Evolutionary conservation across 352 stramenopile species (phyloP).

Genomic region (Albugo candida): DNA sequence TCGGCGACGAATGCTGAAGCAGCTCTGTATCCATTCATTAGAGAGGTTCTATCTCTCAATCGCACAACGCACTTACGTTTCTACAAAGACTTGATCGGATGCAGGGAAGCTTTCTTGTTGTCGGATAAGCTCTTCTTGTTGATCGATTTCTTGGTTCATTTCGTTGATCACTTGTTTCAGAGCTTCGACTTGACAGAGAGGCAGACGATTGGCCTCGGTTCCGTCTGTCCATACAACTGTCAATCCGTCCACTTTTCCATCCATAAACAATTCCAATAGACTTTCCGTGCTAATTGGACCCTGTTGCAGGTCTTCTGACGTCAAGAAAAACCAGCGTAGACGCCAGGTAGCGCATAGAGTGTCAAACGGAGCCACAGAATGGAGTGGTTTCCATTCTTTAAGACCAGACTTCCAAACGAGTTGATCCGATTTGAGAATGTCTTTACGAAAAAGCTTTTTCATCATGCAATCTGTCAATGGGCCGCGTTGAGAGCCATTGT

Average conservation of each 20-base stretch:
- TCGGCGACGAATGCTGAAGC: slow-evolving; percentile 18
- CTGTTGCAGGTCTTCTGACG: slow-evolving; percentile 11
- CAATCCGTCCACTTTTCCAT: slow-evolving; percentile 46
- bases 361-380: slow-evolving; percentile 23
- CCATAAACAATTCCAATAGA: slow-evolving; percentile 33
- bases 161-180: slow-evolving; percentile 57
- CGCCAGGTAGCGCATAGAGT: slow-evolving; percentile 34
- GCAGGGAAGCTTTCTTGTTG: slow-evolving; percentile 16
- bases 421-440: slow-evolving; percentile 31
- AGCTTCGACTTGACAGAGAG: slow-evolving; percentile 17
- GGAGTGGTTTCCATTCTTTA: slow-evolving; percentile 28
- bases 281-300: slow-evolving; percentile 32
- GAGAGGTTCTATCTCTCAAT: background rate
- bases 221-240: slow-evolving; percentile 43
- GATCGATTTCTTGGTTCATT: slow-evolving; percentile 38
- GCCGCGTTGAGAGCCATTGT: slow-evolving; percentile 38
- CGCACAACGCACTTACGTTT: slow-evolving; percentile 12
- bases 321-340: slow-evolving; percentile 39
- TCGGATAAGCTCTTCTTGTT: slow-evolving; percentile 24
- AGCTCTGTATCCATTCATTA: background rate
- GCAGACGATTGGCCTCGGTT: slow-evolving; percentile 26
- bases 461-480: slow-evolving; percentile 31
- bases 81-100: slow-evolving; percentile 33
- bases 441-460: slow-evolving; percentile 48
- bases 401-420: slow-evolving; percentile 52